These are phyloP conservation scores for Acrodontium crateriforme DNA, from an alignment of 2,329 filamentous ascomycete species.

Conservation along the genomic window DNA sequence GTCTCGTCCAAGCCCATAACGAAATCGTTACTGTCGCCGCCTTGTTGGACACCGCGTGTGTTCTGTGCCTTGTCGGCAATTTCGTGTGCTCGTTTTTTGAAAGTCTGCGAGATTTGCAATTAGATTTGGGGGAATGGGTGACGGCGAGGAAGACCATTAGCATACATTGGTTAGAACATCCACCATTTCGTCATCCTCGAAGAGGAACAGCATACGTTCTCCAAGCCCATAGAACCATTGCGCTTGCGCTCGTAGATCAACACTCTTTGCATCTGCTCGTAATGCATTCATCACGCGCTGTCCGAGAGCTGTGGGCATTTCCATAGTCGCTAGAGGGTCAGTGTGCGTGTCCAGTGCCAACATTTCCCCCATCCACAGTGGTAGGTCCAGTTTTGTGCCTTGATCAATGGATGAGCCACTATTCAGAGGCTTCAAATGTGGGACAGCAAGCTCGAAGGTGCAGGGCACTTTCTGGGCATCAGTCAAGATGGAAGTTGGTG, in stretches of 20 bases:
- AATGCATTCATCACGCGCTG: slow-evolving; percentile 75
- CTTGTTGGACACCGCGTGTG: slow-evolving; percentile 35
- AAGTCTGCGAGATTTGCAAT: slow-evolving; percentile 43
- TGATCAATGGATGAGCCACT: slow-evolving; percentile 58
- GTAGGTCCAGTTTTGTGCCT: slow-evolving; percentile 67
- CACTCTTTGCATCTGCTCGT: slow-evolving; percentile 75
- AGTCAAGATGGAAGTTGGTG: slow-evolving; percentile 70
- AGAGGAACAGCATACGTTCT: slow-evolving; percentile 74
- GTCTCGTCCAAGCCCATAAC: slow-evolving; percentile 78
- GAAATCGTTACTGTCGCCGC: slow-evolving; percentile 62
- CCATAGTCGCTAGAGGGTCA: slow-evolving; percentile 54
- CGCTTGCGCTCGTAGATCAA: slow-evolving; percentile 70
- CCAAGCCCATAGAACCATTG: slow-evolving; percentile 81
- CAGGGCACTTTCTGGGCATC: slow-evolving; percentile 92
- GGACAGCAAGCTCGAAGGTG: slow-evolving; percentile 82
- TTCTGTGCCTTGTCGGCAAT: slow-evolving; percentile 85
- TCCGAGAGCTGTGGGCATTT: slow-evolving; percentile 64
- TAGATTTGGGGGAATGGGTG: too few relatives aligned
- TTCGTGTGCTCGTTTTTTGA: slow-evolving; percentile 65
- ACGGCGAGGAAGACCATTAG: slow-evolving; percentile 6
- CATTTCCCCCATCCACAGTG: slow-evolving; percentile 91
- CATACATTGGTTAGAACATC: slow-evolving; percentile 40
- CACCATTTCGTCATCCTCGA: slow-evolving; percentile 72
- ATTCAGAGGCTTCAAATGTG: slow-evolving; percentile 75
- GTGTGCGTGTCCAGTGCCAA: slow-evolving; percentile 51